Percentiles rank a stretch among this genome's conserved stretches.
Evolutionary conservation across 495 filamentous ascomycete species (phyloP).

Genomic region (Daldinia concentrica): DNA sequence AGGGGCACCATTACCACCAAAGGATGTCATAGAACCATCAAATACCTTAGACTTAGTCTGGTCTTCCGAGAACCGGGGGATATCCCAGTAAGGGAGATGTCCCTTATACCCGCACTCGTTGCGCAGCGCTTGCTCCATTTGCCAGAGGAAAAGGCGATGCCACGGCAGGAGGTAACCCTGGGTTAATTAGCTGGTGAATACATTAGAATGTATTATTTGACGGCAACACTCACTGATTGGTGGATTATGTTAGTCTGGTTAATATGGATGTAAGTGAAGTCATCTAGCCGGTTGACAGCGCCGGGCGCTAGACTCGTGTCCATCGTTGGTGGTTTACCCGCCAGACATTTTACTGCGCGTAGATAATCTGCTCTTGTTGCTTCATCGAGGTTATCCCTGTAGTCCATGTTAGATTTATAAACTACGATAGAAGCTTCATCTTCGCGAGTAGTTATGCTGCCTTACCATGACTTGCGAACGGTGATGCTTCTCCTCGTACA

Average conservation of each 20-base stretch:
- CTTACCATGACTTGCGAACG: conserved; percentile 61
- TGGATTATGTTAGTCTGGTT: conserved; percentile 69
- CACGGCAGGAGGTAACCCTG: conserved; percentile 72
- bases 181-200: conserved; percentile 11
- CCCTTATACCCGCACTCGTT: conserved; percentile 76
- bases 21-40: conserved; percentile 66
- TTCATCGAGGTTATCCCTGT: conserved; percentile 61
- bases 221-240: conserved; percentile 50
- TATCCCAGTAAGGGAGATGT: conserved; percentile 68
- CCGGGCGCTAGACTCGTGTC: conserved; percentile 50
- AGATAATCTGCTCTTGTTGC: conserved; percentile 67
- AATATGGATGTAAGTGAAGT: conserved; percentile 75
- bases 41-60: conserved; percentile 67
- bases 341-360: conserved; percentile 71
- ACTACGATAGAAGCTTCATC: neutral
- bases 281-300: conserved; percentile 61
- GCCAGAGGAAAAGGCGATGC: conserved; percentile 73
- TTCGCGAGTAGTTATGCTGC: neutral
- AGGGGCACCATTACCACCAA: conserved; percentile 67
- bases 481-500: conserved; percentile 59
- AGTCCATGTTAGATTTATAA: conserved; percentile 9
- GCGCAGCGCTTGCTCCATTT: conserved; percentile 71
- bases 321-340: conserved; percentile 60
- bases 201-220: neutral
- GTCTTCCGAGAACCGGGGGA: conserved; percentile 61